Conservation (phyloP, 2,329 filamentous ascomycete genomes). For the Alternaria triticimaculans region DNA sequence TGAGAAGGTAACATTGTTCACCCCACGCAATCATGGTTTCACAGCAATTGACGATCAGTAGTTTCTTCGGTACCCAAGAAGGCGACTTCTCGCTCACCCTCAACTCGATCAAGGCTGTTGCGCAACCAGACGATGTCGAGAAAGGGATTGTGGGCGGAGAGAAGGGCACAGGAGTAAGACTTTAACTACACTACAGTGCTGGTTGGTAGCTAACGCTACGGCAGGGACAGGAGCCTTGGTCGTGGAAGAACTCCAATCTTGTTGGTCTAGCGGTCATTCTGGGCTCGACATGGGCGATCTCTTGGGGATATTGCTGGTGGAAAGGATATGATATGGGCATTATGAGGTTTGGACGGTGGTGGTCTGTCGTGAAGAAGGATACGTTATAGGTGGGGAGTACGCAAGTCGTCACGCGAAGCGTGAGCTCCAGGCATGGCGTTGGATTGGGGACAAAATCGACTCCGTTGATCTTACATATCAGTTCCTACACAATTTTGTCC, state of each 20-base stretch:
- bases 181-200: not conserved
- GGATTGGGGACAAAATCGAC: not conserved
- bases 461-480: not conserved
- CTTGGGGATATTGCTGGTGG: constrained; percentile 32
- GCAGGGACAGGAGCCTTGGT: constrained; percentile 29
- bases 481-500: not conserved
- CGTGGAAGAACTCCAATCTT: constrained; percentile 35
- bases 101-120: constrained; percentile 60
- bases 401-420: not conserved
- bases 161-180: constrained; percentile 14
- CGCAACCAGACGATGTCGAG: constrained; percentile 32
- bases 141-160: constrained; percentile 18
- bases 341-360: constrained; percentile 32
- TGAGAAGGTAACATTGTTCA: constrained; percentile 67
- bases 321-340: constrained; percentile 30
- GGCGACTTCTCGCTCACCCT: constrained; percentile 69
- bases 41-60: constrained; percentile 45
- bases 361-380: constrained; percentile 14
- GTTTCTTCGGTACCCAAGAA: constrained; percentile 77
- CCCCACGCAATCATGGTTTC: too few species aligned
- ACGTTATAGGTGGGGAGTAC: not conserved
- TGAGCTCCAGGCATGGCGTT: not conserved
- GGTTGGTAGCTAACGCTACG: constrained; percentile 10
- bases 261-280: constrained; percentile 33
- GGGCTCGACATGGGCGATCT: constrained; percentile 28